phyloP scores from a whole-genome alignment of 345 rosid species.

The Euclidium syriacum region DNA sequence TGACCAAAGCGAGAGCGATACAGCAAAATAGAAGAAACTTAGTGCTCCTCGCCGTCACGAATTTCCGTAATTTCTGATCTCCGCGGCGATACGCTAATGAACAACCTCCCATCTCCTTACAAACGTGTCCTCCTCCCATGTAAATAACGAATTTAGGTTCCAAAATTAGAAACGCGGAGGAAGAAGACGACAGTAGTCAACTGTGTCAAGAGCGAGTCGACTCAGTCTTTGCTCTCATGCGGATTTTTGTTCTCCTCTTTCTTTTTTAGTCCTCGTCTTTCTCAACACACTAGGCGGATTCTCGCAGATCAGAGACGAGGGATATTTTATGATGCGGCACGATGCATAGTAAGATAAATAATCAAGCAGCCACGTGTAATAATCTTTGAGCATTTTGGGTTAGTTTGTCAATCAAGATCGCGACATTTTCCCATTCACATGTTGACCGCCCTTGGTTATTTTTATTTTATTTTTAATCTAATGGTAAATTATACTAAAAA shows the following conservation, averaged over 20 bases:
- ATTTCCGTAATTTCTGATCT: conserved; percentile 54
- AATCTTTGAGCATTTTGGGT: background rate
- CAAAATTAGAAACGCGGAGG: background rate
- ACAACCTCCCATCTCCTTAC: conserved; percentile 61
- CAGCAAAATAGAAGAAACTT: conserved; percentile 55
- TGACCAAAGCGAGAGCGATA: conserved; percentile 43
- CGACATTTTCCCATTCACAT: background rate
- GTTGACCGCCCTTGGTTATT: no score
- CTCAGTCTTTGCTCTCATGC: conserved; percentile 14
- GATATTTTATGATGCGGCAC: background rate
- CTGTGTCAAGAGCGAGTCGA: no score
- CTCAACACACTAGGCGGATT: no score
- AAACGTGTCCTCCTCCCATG: conserved; percentile 26
- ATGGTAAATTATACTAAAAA: no score
- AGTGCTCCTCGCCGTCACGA: conserved; percentile 54
- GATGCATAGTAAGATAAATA: background rate
- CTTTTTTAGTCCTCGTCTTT: background rate
- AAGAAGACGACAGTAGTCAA: no score
- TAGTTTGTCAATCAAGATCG: background rate
- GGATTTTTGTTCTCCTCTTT: background rate
- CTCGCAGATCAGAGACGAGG: conserved; percentile 7
- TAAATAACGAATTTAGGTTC: background rate
- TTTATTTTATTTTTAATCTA: no score
- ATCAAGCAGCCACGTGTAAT: background rate
- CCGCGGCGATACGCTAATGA: conserved; percentile 56